Evolutionary conservation across 1,284 basidiomycete genomes (phyloP).

Genomic region (Caloboletus firmus): DNA sequence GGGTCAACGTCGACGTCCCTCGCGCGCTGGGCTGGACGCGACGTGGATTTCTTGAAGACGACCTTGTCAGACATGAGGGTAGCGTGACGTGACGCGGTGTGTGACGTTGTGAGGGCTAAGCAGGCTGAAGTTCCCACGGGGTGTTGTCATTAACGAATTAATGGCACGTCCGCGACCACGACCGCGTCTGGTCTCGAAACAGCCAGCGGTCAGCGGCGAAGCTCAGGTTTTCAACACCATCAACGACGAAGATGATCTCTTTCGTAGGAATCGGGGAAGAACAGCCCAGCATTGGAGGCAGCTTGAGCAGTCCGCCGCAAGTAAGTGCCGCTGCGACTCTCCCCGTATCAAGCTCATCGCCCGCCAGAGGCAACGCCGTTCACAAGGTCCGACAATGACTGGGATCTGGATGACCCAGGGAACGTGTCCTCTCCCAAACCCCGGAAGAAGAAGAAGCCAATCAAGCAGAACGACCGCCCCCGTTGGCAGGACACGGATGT

Average conservation of each 20-base stretch:
- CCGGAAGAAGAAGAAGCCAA: conserved; percentile 41
- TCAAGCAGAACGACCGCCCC: conserved; percentile 34
- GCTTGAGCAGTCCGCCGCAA: conserved; percentile 52
- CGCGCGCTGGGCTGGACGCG: conserved; percentile 52
- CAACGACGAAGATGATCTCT: conserved; percentile 61
- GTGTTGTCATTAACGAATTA: conserved; percentile 20
- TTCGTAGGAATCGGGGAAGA: conserved; percentile 59
- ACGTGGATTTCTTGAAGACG: conserved; percentile 56
- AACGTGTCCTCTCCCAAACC: conserved; percentile 33
- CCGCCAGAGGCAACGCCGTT: conserved; percentile 27
- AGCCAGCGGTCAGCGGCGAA: conserved; percentile 12
- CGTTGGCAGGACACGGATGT: conserved; percentile 38
- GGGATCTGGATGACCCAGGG: conserved; percentile 27
- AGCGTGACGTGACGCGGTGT: conserved; percentile 32
- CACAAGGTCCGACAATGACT: conserved; percentile 14
- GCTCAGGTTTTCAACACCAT: conserved; percentile 25
- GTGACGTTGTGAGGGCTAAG: conserved; percentile 32
- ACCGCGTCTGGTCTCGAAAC: conserved; percentile 45
- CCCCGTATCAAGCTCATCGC: conserved; percentile 12
- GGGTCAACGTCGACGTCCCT: conserved; percentile 45
- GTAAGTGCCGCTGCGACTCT: conserved; percentile 36
- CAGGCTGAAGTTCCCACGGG: conserved; percentile 49
- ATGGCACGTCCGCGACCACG: conserved; percentile 48
- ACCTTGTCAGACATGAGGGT: conserved; percentile 35
- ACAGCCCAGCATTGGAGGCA: conserved; percentile 56